Evolutionary conservation across 78 protist species (phyloP).

Genomic region (Creolimax fragrantissima): DNA sequence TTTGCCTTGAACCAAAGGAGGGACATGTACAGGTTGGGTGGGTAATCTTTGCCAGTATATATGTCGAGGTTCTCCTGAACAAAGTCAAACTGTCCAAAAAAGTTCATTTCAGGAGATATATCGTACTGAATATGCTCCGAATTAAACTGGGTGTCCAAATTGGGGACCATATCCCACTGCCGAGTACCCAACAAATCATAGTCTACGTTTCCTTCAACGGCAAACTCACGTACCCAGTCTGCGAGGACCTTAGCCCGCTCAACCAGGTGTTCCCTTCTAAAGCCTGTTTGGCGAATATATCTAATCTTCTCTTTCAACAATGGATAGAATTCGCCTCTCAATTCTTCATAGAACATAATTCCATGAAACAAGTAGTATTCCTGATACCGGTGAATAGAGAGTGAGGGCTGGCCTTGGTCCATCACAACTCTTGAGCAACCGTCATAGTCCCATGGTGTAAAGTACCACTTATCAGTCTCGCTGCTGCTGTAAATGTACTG

Average conservation of each 20-base stretch:
- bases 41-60: background rate
- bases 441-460: background rate
- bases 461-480: background rate
- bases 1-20: background rate
- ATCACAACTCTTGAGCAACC: background rate
- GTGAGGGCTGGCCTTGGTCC: background rate
- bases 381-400: background rate
- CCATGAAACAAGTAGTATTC: background rate
- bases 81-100: background rate
- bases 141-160: background rate
- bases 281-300: background rate
- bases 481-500: background rate
- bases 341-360: background rate
- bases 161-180: background rate
- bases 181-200: background rate
- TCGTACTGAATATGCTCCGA: background rate
- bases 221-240: background rate
- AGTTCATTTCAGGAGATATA: background rate
- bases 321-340: background rate
- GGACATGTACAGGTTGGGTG: background rate
- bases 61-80: background rate
- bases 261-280: background rate
- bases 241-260: background rate
- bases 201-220: background rate
- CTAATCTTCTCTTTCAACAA: background rate